phyloP scores from a whole-genome alignment of 2,329 filamentous ascomycete genomes.

The Diaporthe aspalathi region DNA sequence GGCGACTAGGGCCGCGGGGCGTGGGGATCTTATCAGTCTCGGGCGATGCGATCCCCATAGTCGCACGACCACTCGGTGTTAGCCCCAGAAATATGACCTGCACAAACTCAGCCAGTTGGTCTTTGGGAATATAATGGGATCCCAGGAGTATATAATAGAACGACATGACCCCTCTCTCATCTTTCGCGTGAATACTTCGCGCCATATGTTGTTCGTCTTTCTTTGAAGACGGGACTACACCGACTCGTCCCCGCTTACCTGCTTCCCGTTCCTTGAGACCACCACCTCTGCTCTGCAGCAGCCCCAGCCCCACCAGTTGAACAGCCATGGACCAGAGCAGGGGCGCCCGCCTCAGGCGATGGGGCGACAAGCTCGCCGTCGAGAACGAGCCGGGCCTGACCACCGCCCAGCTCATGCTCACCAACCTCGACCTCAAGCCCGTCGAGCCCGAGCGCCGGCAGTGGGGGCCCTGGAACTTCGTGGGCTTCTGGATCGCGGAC shows the following conservation, averaged over 20 bases:
- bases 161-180: not conserved
- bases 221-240: not conserved
- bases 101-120: not conserved
- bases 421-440: slow-evolving; percentile 83
- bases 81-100: slow-evolving; percentile 27
- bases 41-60: slow-evolving; percentile 38
- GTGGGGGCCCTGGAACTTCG: slow-evolving; percentile 90
- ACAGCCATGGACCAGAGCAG: slow-evolving; percentile 49
- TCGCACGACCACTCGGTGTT: slow-evolving; percentile 21
- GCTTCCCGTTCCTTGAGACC: not conserved
- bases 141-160: not conserved
- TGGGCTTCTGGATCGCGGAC: slow-evolving; percentile 88
- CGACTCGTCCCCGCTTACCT: not conserved
- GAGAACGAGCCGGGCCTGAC: slow-evolving; percentile 81
- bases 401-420: slow-evolving; percentile 85
- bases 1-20: slow-evolving; percentile 1
- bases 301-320: slow-evolving; percentile 25
- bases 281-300: not conserved
- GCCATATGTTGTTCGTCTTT: not conserved
- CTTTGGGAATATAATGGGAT: not conserved
- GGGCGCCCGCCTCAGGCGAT: slow-evolving; percentile 53
- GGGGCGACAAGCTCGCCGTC: slow-evolving; percentile 74
- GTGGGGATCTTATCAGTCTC: slow-evolving; percentile 28
- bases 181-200: not conserved
- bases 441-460: slow-evolving; percentile 83